These are phyloP conservation scores for Komagataella ulmi DNA, from an alignment of 805 yeast species.

Conservation along the genomic window DNA sequence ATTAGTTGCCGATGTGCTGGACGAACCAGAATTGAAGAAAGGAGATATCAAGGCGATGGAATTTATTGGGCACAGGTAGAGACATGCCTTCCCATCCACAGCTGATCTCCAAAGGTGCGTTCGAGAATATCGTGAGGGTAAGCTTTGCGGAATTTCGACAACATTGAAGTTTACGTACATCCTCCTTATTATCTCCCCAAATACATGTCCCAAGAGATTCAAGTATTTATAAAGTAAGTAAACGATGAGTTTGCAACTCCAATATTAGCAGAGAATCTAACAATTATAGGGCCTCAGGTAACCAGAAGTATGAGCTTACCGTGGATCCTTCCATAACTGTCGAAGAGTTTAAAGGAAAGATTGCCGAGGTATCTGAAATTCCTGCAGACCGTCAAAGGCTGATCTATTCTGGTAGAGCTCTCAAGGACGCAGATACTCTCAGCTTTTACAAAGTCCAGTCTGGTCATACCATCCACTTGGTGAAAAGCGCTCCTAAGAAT, in stretches of 20 bases:
- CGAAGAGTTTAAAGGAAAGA: slow-evolving; percentile 49
- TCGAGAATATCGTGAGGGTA: neutral
- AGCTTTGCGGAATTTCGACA: neutral
- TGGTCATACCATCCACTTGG: slow-evolving; percentile 84
- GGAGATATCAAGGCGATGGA: slow-evolving; percentile 71
- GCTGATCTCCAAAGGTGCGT: neutral
- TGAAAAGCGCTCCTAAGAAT: slow-evolving; percentile 47
- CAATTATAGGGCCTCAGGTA: slow-evolving; percentile 41
- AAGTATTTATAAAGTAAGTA: slow-evolving; percentile 17
- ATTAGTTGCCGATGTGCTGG: slow-evolving; percentile 70
- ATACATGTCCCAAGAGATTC: slow-evolving; percentile 12
- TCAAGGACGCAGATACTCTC: slow-evolving; percentile 71
- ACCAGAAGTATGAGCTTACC: slow-evolving; percentile 59
- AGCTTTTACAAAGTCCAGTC: slow-evolving; percentile 67
- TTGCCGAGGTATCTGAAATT: slow-evolving; percentile 48
- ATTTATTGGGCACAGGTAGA: slow-evolving; percentile 21
- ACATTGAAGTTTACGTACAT: neutral
- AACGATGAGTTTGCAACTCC: neutral
- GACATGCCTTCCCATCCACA: neutral
- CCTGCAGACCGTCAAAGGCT: slow-evolving; percentile 76
- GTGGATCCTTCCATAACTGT: slow-evolving; percentile 45
- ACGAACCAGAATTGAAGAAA: slow-evolving; percentile 37
- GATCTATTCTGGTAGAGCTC: slow-evolving; percentile 87
- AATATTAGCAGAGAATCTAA: neutral
- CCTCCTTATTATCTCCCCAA: neutral